phyloP scores from a whole-genome alignment of 345 rosid species.

The Diplotaxis tenuifolia region DNA sequence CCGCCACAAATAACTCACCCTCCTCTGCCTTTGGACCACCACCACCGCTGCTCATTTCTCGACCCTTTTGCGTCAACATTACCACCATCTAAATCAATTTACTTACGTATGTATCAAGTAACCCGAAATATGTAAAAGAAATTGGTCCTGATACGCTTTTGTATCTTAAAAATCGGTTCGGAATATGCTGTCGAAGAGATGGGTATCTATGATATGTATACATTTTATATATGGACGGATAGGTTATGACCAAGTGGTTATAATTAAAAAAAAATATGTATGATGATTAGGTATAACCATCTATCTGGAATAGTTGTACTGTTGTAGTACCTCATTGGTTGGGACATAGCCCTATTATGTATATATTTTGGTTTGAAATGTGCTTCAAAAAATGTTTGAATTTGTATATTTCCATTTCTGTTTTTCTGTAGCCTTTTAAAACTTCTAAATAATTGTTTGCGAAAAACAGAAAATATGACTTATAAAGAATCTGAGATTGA shows the following conservation, averaged over 20 bases:
- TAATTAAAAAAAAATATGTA: background rate
- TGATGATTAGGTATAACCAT: background rate
- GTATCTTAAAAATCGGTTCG: background rate
- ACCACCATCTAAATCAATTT: conserved; percentile 26
- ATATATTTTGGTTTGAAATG: background rate
- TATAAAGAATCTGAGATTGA: too few species aligned
- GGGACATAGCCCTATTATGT: background rate
- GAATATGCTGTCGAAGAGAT: conserved; percentile 4
- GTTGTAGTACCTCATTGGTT: conserved; percentile 2
- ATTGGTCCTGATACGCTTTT: background rate
- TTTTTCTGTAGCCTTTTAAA: background rate
- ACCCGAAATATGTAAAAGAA: background rate
- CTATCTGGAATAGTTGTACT: background rate
- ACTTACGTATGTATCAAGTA: conserved; percentile 10
- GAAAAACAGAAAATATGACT: too few species aligned
- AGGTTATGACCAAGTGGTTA: conserved; percentile 1
- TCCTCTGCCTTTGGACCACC: conserved; percentile 19
- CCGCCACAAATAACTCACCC: conserved; percentile 47
- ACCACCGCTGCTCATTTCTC: conserved; percentile 17
- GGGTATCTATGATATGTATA: conserved; percentile 9
- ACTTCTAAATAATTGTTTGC: too few species aligned
- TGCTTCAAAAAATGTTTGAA: background rate
- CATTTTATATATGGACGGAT: background rate
- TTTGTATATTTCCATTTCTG: background rate
- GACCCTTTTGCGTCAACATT: conserved; percentile 30